These are phyloP conservation scores for Rosa chinensis DNA, from an alignment of 306 rosid genomes.

Conservation along the genomic window DNA sequence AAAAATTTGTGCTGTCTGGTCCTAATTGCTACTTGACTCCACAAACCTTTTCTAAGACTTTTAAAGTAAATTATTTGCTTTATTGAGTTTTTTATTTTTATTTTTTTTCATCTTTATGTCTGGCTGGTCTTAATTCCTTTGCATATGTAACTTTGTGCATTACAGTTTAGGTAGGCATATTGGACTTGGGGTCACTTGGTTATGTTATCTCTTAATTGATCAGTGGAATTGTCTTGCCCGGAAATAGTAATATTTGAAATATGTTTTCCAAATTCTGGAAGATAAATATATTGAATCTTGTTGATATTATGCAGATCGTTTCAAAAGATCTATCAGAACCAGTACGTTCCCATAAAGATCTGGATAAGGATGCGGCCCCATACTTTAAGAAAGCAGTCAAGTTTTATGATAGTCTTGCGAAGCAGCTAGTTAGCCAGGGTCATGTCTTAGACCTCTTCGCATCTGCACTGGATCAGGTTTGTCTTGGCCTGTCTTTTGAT, in stretches of 20 bases:
- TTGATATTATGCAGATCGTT: slow-evolving; percentile 65
- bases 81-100: not conserved
- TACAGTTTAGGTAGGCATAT: not conserved
- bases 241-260: not conserved
- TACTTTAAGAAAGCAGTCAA: slow-evolving; percentile 91
- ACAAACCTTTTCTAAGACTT: not conserved
- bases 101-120: not conserved
- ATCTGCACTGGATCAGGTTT: slow-evolving; percentile 98
- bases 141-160: not conserved
- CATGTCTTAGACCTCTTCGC: slow-evolving; percentile 94
- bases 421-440: slow-evolving; percentile 93
- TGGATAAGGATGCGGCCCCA: slow-evolving; percentile 96
- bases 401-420: slow-evolving; percentile 77
- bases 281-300: slow-evolving; percentile 24
- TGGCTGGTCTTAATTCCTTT: not conserved
- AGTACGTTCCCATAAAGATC: slow-evolving; percentile 95
- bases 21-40: not conserved
- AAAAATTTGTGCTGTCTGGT: not conserved
- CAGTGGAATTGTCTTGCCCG: not conserved
- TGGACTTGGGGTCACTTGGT: not conserved
- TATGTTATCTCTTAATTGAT: not conserved
- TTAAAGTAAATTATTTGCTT: not conserved
- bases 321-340: slow-evolving; percentile 94
- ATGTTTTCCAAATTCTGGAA: slow-evolving; percentile 14
- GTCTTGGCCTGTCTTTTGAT: slow-evolving; percentile 26